Evolutionary conservation across 2,329 filamentous ascomycete genomes (phyloP).

Genomic region (Chaetomiaceae sp.): DNA sequence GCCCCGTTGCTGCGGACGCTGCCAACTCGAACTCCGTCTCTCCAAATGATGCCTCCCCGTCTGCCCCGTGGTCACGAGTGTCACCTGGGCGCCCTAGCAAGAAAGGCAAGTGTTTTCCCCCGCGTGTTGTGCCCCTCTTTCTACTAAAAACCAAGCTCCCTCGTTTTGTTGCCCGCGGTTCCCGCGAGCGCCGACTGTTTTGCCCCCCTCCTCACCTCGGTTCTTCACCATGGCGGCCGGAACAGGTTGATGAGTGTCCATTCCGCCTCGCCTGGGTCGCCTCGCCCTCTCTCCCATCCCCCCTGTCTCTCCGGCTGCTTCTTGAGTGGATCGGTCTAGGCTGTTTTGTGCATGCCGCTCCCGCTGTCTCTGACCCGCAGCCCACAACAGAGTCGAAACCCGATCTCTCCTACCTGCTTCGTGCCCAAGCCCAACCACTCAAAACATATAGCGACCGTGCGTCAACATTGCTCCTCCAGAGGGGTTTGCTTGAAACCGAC

Average conservation of each 20-base stretch:
- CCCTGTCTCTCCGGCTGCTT: constrained; percentile 7
- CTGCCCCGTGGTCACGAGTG: constrained; percentile 16
- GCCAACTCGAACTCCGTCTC: neutral
- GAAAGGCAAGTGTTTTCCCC: constrained; percentile 10
- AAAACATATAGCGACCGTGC: constrained; percentile 15
- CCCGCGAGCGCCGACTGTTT: neutral
- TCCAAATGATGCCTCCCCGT: neutral
- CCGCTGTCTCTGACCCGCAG: constrained; percentile 13
- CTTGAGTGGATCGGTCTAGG: constrained; percentile 17
- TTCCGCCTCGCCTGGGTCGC: constrained; percentile 16
- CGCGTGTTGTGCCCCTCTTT: constrained; percentile 1
- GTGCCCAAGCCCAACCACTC: constrained; percentile 18
- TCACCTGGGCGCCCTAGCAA: constrained; percentile 7
- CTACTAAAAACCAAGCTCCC: constrained; percentile 7
- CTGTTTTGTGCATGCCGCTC: constrained; percentile 13
- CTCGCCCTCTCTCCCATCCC: constrained; percentile 7
- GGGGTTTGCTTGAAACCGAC: constrained; percentile 1
- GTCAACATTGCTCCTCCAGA: constrained; percentile 1
- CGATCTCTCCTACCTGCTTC: constrained; percentile 16
- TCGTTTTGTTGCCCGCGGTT: neutral
- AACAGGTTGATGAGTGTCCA: constrained; percentile 17
- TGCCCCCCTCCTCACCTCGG: constrained; percentile 8
- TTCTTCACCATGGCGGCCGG: constrained; percentile 15
- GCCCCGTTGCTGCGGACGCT: neutral
- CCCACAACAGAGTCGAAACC: constrained; percentile 11